These are phyloP conservation scores for Penicillium waksmanii DNA, from an alignment of 495 filamentous ascomycete species.

Conservation along the genomic window DNA sequence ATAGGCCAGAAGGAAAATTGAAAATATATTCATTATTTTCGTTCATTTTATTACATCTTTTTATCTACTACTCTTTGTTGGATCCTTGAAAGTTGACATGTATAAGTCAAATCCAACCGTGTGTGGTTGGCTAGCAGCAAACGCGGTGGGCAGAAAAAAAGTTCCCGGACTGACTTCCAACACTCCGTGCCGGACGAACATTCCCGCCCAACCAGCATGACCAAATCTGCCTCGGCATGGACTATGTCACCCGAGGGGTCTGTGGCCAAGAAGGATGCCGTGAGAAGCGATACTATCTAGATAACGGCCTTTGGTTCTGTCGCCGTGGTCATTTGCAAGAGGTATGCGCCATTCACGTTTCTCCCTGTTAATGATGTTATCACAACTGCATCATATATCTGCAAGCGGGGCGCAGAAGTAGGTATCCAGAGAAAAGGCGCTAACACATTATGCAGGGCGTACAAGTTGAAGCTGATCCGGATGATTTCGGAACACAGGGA, in stretches of 20 bases:
- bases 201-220: constrained; percentile 39
- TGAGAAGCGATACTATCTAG: constrained; percentile 61
- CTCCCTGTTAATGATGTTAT: background rate
- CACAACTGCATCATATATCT: background rate
- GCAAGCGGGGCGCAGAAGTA: background rate
- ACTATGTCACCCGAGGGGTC: constrained; percentile 58
- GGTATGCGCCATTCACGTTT: constrained; percentile 34
- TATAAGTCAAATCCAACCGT: background rate
- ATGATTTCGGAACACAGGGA: constrained; percentile 70
- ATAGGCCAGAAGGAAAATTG: no score
- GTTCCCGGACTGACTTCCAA: constrained; percentile 4
- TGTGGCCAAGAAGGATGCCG: constrained; percentile 70
- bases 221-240: constrained; percentile 46
- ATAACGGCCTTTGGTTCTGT: constrained; percentile 69
- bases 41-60: no score
- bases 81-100: background rate
- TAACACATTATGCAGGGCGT: constrained; percentile 29
- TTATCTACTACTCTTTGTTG: background rate
- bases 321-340: constrained; percentile 67
- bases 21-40: no score
- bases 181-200: constrained; percentile 12
- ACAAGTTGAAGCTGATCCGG: constrained; percentile 73
- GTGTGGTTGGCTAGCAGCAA: constrained; percentile 3
- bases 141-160: constrained; percentile 27
- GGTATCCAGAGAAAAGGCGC: background rate